Evolutionary conservation across 176 grass and related monocot species (phyloP).

Genomic region (Zizania latifolia): DNA sequence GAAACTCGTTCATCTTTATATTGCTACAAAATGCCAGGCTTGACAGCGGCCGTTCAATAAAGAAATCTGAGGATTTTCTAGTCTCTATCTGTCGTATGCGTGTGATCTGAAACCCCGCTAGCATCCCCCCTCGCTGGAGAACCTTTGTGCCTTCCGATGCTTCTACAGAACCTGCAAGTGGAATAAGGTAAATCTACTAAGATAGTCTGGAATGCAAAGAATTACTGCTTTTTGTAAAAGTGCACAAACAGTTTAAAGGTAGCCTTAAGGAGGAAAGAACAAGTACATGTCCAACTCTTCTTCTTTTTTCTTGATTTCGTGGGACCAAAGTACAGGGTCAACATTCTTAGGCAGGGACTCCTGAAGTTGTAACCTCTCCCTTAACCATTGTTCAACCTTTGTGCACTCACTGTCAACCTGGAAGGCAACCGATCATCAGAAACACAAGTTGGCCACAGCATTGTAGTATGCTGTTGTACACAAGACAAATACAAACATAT

Average conservation of each 20-base stretch:
- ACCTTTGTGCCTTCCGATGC: constrained; percentile 39
- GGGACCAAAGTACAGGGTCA: constrained; percentile 78
- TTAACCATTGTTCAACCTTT: constrained; percentile 84
- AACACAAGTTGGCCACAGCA: constrained; percentile 10
- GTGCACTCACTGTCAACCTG: constrained; percentile 68
- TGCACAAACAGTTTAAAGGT: not conserved
- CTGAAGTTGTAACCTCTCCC: constrained; percentile 58
- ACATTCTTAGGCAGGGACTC: constrained; percentile 75
- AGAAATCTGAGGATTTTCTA: constrained; percentile 16
- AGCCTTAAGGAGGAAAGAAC: constrained; percentile 14
- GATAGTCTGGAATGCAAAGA: constrained; percentile 12
- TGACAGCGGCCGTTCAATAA: not conserved
- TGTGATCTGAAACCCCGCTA: constrained; percentile 41
- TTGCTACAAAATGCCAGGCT: constrained; percentile 37
- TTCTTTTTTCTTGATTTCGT: constrained; percentile 59
- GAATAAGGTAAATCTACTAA: constrained; percentile 24
- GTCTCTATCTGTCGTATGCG: constrained; percentile 43
- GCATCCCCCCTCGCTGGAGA: constrained; percentile 48
- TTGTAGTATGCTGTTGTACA: not conserved
- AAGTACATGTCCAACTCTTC: constrained; percentile 73
- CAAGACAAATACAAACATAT: not conserved
- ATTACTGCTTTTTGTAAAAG: constrained; percentile 2
- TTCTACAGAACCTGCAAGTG: constrained; percentile 62
- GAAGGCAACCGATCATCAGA: not conserved
- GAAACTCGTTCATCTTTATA: constrained; percentile 21